Conservation (phyloP, 306 rosid genomes). For the Pterocarpus santalinus region DNA sequence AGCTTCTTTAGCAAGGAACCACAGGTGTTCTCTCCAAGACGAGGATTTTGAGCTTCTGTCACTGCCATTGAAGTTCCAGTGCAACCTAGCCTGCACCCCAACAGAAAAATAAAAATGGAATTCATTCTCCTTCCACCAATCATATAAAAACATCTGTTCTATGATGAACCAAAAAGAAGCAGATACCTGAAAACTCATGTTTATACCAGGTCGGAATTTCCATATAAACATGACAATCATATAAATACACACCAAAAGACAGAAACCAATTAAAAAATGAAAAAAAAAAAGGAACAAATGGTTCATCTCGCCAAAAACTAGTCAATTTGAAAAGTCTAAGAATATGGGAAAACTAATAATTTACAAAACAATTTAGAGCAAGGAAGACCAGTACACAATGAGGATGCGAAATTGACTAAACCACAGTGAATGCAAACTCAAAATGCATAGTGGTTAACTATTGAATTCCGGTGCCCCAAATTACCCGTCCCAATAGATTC, state of each 20-base stretch:
- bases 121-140: background rate
- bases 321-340: background rate
- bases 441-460: background rate
- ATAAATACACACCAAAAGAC: background rate
- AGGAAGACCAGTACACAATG: background rate
- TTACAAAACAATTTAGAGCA: background rate
- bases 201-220: slow-evolving; percentile 12
- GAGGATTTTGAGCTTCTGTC: slow-evolving; percentile 75
- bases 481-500: background rate
- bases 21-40: slow-evolving; percentile 79
- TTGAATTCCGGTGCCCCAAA: slow-evolving; percentile 14
- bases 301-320: background rate
- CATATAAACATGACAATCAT: background rate
- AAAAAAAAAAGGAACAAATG: background rate
- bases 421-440: background rate
- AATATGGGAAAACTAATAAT: background rate
- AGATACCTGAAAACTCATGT: slow-evolving; percentile 20
- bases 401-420: slow-evolving; percentile 11
- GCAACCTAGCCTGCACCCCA: slow-evolving; percentile 60
- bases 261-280: background rate
- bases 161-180: slow-evolving; percentile 27
- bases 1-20: slow-evolving; percentile 91
- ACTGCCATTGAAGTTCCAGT: slow-evolving; percentile 72
- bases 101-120: slow-evolving; percentile 25
- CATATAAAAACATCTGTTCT: background rate